Evolutionary conservation across 805 yeast species (phyloP).

Genomic region (Spathaspora sp.): DNA sequence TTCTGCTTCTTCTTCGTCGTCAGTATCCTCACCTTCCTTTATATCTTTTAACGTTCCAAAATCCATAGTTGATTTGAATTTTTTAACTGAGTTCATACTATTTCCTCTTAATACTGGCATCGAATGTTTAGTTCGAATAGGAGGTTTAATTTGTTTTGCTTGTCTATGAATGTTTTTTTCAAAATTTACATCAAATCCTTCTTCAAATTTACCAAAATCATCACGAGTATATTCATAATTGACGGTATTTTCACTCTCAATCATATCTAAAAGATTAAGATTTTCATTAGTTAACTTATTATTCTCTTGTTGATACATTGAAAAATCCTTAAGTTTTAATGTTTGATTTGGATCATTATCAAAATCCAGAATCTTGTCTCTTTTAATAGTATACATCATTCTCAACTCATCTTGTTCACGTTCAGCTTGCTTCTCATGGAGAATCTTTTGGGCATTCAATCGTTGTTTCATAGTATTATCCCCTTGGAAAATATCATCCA

Average conservation of each 20-base stretch:
- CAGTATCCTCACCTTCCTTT: slow-evolving; percentile 3
- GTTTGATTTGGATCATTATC: slow-evolving; percentile 15
- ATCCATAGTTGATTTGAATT: slow-evolving; percentile 33
- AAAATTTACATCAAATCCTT: slow-evolving; percentile 27
- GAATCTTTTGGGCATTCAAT: slow-evolving; percentile 18
- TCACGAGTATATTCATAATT: slow-evolving; percentile 35
- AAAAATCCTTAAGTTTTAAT: slow-evolving; percentile 27
- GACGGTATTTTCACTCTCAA: slow-evolving; percentile 32
- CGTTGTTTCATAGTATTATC: slow-evolving; percentile 30
- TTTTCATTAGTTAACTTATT: slow-evolving; percentile 8
- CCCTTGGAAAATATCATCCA: slow-evolving; percentile 35
- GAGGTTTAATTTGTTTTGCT: not conserved
- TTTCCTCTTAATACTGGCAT: slow-evolving; percentile 4
- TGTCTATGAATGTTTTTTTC: slow-evolving; percentile 5
- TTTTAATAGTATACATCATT: slow-evolving; percentile 10
- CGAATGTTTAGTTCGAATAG: slow-evolving; percentile 3
- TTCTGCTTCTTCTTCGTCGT: slow-evolving; percentile 11
- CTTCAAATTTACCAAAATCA: slow-evolving; percentile 34
- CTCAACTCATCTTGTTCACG: slow-evolving; percentile 29
- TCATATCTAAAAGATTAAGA: slow-evolving; percentile 14
- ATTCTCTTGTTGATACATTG: slow-evolving; percentile 7
- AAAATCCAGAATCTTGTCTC: slow-evolving; percentile 11
- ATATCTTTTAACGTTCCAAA: slow-evolving; percentile 13
- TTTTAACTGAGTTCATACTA: slow-evolving; percentile 13
- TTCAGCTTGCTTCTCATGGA: slow-evolving; percentile 29